Evolutionary conservation across 345 rosid genomes (phyloP), one percentile per base, ranked within the genome.

Genomic region (Syzygium grande): DNA sequence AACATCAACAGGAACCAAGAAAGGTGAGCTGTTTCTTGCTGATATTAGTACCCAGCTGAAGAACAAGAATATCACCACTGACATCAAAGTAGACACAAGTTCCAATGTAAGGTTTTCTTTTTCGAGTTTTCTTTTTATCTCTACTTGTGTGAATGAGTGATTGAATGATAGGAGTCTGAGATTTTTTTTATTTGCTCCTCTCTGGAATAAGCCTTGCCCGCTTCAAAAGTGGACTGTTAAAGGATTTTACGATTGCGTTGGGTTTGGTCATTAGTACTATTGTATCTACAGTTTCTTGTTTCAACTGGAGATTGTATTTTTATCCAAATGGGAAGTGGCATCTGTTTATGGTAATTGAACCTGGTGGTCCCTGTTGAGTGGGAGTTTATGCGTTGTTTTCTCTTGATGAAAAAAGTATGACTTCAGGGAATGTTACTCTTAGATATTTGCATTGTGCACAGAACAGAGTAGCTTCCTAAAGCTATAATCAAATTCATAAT

Each of bases 51-150:
- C 98, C 54, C 98, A 94, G 94, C 92, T 97, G 91, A 98, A 94
- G 95, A 96, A 94, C 94, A 98, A 94, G 93, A 98, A 96, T 87
- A 73, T 95, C 92, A 96, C 98, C 22, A 91, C 97, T 90, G 98
- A 98, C 88, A 89, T 98, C 91, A 98, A 98, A 94, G 98, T 96
- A 7, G 95, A 95, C 91, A 93, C 97, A 2, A 94, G 87, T 78
- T 96, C 96, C 89, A 94, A 94, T 73, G 96, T 94, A 89, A 79
- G 93, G 34, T 51, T 63, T 83, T 19, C 41, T 49, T 22, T 80
- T 80, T 52, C 11, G 9, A 55, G 59, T 55, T 54, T 68, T 14
- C 68, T 4, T 49, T 43, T 87, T 34, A 22, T 68, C 5, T 21
- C 52, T 34, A 38, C 83, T 38, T 73, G 83, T 73, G 49, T 73